Evolutionary conservation across 2,329 filamentous ascomycete species (phyloP).

Genomic region (Cercospora sp.): DNA sequence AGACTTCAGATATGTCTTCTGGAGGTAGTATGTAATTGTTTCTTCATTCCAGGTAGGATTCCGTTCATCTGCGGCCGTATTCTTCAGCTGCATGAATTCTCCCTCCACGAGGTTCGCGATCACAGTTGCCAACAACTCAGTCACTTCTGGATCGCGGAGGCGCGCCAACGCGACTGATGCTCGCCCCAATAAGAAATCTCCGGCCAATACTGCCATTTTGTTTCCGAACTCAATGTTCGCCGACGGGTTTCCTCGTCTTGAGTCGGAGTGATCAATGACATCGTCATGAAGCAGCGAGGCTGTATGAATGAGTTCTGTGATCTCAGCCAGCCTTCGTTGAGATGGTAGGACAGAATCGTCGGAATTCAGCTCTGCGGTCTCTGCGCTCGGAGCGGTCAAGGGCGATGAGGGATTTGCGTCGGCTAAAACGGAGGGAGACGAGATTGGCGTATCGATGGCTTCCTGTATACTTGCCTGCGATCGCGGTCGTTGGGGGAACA

Average conservation of each 20-base stretch:
- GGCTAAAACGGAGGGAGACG: slow-evolving; percentile 62
- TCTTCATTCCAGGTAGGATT: slow-evolving; percentile 85
- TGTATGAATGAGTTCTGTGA: slow-evolving; percentile 96
- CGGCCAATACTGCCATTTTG: slow-evolving; percentile 97
- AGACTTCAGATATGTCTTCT: slow-evolving; percentile 98
- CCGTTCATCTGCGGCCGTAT: slow-evolving; percentile 84
- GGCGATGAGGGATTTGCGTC: slow-evolving; percentile 77
- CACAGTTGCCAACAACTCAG: slow-evolving; percentile 89
- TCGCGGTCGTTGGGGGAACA: slow-evolving; percentile 65
- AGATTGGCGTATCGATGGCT: slow-evolving; percentile 62
- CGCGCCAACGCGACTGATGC: slow-evolving; percentile 92
- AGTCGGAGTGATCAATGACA: slow-evolving; percentile 89
- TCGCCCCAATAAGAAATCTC: slow-evolving; percentile 91
- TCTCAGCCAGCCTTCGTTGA: slow-evolving; percentile 89
- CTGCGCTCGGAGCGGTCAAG: slow-evolving; percentile 53
- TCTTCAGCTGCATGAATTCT: slow-evolving; percentile 99
- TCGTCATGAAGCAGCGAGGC: slow-evolving; percentile 96
- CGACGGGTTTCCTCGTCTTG: slow-evolving; percentile 78
- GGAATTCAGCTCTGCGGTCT: slow-evolving; percentile 44
- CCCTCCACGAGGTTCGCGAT: slow-evolving; percentile 98
- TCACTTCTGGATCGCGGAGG: slow-evolving; percentile 87
- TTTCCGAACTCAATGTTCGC: slow-evolving; percentile 97
- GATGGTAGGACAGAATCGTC: slow-evolving; percentile 80
- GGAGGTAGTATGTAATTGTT: slow-evolving; percentile 86
- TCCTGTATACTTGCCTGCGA: slow-evolving; percentile 35